Evolutionary conservation across 192 early-diverging fungal genomes (phyloP).

Genomic region (Gryganskiella cystojenkinii): DNA sequence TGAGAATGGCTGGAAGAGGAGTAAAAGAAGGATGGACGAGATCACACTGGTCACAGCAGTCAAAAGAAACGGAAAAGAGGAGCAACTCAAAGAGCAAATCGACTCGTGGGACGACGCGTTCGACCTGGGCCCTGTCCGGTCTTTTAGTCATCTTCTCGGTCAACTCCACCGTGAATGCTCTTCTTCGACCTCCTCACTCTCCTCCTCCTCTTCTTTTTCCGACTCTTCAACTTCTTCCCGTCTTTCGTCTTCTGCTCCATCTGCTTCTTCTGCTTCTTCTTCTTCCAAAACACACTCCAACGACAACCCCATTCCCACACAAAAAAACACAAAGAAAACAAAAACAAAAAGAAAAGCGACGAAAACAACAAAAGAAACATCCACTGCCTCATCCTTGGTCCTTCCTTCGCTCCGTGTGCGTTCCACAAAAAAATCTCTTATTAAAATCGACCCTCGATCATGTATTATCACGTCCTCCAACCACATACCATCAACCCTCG

Average conservation of each 20-base stretch:
- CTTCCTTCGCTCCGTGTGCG: background rate
- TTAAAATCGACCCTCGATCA: slow-evolving; percentile 11
- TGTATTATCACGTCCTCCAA: background rate
- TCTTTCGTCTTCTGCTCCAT: too few species aligned
- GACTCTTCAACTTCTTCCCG: background rate
- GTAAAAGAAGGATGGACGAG: too few species aligned
- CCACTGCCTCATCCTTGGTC: background rate
- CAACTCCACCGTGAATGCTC: slow-evolving; percentile 23
- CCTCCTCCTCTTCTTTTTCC: slow-evolving; percentile 11
- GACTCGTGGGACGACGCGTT: slow-evolving; percentile 46
- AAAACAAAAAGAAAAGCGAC: slow-evolving; percentile 9
- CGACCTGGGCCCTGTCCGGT: slow-evolving; percentile 20
- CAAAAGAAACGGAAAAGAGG: too few species aligned
- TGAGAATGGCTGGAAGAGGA: too few species aligned
- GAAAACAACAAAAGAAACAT: background rate
- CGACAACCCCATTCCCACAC: slow-evolving; percentile 8
- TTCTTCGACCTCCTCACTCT: slow-evolving; percentile 40
- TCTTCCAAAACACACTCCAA: background rate
- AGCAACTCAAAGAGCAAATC: too few species aligned
- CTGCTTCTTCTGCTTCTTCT: background rate
- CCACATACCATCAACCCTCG: background rate
- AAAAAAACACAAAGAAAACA: too few species aligned
- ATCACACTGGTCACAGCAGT: too few species aligned
- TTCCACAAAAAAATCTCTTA: background rate
- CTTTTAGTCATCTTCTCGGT: slow-evolving; percentile 32